A percentile compares a stretch with the other conserved stretches of the same genome.
These are phyloP conservation scores for Lagenidium sp. DNA, from an alignment of 352 stramenopile species.

Conservation along the genomic window DNA sequence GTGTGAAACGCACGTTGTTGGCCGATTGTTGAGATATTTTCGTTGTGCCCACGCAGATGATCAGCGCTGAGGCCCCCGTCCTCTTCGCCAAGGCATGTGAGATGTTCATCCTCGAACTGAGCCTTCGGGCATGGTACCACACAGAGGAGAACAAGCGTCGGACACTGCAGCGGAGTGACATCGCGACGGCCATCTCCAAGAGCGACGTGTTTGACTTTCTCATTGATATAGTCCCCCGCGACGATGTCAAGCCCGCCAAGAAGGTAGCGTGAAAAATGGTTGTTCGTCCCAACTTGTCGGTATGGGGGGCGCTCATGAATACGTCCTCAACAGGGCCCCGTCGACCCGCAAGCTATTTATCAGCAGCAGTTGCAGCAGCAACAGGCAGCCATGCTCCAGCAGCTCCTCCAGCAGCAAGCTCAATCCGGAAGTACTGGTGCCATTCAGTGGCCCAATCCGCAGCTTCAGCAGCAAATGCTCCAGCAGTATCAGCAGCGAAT, in stretches of 20 bases:
- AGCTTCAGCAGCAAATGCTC: slow-evolving; percentile 84
- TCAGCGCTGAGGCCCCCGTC: slow-evolving; percentile 88
- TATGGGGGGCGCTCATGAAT: too few species aligned
- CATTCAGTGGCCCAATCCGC: slow-evolving; percentile 65
- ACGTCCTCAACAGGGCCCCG: slow-evolving; percentile 42
- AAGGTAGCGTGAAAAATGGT: slow-evolving; percentile 56
- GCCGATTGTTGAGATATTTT: neutral
- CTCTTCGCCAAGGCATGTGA: slow-evolving; percentile 93
- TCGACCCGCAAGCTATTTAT: slow-evolving; percentile 72
- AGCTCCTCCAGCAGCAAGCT: slow-evolving; percentile 76
- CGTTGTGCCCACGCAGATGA: slow-evolving; percentile 59
- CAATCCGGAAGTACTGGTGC: slow-evolving; percentile 40
- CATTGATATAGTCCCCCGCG: slow-evolving; percentile 86
- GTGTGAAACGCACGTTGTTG: neutral
- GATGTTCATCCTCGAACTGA: slow-evolving; percentile 92
- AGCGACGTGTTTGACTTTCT: slow-evolving; percentile 91
- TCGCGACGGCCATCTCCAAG: slow-evolving; percentile 86
- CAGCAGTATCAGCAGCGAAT: slow-evolving; percentile 86
- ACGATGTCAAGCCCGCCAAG: slow-evolving; percentile 84
- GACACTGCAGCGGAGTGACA: slow-evolving; percentile 88
- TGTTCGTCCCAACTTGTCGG: too few species aligned
- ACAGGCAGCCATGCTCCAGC: slow-evolving; percentile 81
- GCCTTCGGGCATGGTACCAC: slow-evolving; percentile 83
- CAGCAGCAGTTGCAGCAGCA: slow-evolving; percentile 86
- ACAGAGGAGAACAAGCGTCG: slow-evolving; percentile 91